phyloP scores from a whole-genome alignment of 768 basidiomycete species.

The Phaeotremella fagi region DNA sequence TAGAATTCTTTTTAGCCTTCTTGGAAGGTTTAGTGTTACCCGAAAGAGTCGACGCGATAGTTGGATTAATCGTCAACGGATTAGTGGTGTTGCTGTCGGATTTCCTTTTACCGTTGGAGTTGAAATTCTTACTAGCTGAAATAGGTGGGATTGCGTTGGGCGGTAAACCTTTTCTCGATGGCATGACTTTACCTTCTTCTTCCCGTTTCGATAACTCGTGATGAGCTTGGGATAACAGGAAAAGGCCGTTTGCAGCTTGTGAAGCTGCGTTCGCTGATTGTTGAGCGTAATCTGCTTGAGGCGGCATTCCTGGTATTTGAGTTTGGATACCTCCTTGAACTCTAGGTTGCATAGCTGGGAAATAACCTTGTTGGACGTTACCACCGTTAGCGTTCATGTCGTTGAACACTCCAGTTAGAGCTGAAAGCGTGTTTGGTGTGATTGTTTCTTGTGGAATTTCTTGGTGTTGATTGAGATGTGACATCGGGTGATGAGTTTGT shows the following conservation, averaged over 20 bases:
- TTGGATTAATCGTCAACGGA: not conserved
- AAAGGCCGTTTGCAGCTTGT: slow-evolving; percentile 83
- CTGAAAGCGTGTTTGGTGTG: slow-evolving; percentile 69
- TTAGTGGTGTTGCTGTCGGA: slow-evolving; percentile 15
- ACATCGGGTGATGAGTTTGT: slow-evolving; percentile 28
- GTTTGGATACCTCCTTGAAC: not conserved
- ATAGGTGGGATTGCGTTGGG: not conserved
- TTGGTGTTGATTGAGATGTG: slow-evolving; percentile 18
- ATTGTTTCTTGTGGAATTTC: slow-evolving; percentile 47
- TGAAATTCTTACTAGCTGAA: not conserved
- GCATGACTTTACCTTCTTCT: slow-evolving; percentile 52
- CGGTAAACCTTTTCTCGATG: slow-evolving; percentile 17
- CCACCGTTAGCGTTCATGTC: slow-evolving; percentile 42
- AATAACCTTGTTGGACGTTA: not conserved
- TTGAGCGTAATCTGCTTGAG: slow-evolving; percentile 42
- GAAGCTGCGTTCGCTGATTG: slow-evolving; percentile 59
- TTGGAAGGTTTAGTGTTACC: slow-evolving; percentile 17
- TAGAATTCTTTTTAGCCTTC: slow-evolving; percentile 32
- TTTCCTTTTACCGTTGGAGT: slow-evolving; percentile 36
- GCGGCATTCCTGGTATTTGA: slow-evolving; percentile 9
- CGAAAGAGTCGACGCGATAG: too few species aligned
- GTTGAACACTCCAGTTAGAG: slow-evolving; percentile 73
- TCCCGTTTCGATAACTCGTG: slow-evolving; percentile 96
- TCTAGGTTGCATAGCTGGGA: not conserved
- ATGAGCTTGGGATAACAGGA: slow-evolving; percentile 88